Evolutionary conservation across 768 basidiomycete species (phyloP).

Genomic region (Tephrocybe rancida): DNA sequence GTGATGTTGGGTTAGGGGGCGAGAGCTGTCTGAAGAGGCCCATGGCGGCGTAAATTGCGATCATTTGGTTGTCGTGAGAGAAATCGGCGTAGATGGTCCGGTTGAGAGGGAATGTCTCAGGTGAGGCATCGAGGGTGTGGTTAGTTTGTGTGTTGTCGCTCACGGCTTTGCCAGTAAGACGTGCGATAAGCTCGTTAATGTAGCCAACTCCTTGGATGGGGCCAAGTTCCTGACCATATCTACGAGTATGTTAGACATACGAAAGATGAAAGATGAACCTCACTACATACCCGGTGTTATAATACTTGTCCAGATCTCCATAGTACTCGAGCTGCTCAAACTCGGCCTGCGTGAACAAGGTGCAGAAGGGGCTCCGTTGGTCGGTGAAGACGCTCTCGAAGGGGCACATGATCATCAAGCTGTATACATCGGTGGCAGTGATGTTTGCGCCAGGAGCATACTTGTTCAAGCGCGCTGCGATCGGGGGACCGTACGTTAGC

Average conservation of each 20-base stretch:
- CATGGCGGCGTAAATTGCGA: constrained; percentile 70
- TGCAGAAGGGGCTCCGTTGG: constrained; percentile 66
- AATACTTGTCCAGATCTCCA: constrained; percentile 78
- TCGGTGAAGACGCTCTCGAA: constrained; percentile 72
- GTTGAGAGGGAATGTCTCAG: constrained; percentile 71
- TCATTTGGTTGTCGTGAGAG: constrained; percentile 85
- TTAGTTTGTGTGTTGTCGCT: constrained; percentile 77
- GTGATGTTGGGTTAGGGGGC: constrained; percentile 32
- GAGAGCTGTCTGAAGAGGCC: constrained; percentile 49
- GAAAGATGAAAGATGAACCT: not conserved
- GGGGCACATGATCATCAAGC: constrained; percentile 74
- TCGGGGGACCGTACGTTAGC: constrained; percentile 51
- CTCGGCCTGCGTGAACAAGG: constrained; percentile 64
- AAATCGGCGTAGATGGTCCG: constrained; percentile 76
- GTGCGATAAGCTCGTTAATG: constrained; percentile 83
- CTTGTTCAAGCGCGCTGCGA: constrained; percentile 60
- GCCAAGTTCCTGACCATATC: constrained; percentile 70
- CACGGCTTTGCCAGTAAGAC: constrained; percentile 67
- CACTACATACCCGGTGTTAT: constrained; percentile 74
- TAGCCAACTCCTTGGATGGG: constrained; percentile 86
- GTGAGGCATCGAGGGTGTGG: constrained; percentile 63
- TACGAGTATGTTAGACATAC: constrained; percentile 22
- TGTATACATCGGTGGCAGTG: constrained; percentile 50
- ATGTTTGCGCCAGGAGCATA: constrained; percentile 68
- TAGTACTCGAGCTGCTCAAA: constrained; percentile 71